These are phyloP conservation scores for Vinca major DNA, from an alignment of 305 asterid species.

Conservation along the genomic window DNA sequence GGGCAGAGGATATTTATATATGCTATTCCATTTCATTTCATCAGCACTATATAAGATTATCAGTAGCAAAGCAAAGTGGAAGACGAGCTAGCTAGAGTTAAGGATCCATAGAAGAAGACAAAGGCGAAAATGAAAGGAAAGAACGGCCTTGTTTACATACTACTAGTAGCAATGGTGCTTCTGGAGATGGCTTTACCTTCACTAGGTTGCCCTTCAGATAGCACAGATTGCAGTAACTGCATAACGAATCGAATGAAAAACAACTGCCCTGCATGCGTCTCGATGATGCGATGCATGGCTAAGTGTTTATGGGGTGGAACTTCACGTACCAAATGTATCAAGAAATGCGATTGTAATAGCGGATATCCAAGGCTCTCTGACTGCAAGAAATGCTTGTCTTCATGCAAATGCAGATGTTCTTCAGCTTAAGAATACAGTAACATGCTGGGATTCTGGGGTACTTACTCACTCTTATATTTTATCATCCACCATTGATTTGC, in stretches of 20 bases:
- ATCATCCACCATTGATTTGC: not conserved
- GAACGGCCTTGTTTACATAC: conserved; percentile 9
- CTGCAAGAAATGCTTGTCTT: conserved; percentile 59
- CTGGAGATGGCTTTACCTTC: conserved; percentile 22
- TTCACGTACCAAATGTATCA: conserved; percentile 36
- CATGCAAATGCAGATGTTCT: conserved; percentile 59
- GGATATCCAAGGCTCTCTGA: conserved; percentile 50
- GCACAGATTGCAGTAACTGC: conserved; percentile 49
- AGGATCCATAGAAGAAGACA: not conserved
- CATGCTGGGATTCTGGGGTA: not conserved
- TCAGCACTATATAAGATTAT: too few species aligned
- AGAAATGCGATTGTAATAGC: conserved; percentile 59
- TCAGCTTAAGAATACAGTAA: not conserved
- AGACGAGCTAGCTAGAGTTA: not conserved
- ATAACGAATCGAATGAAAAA: conserved; percentile 38
- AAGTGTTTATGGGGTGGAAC: conserved; percentile 57
- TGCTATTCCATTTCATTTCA: not conserved
- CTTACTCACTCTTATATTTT: not conserved
- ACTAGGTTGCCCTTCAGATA: conserved; percentile 39
- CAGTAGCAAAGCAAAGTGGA: too few species aligned
- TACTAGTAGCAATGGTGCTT: conserved; percentile 19
- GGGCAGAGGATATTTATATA: not conserved
- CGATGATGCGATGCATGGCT: conserved; percentile 71
- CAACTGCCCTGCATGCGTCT: conserved; percentile 59
- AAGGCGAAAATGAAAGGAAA: conserved; percentile 11